Base-by-base conservation (phyloP, 140 eudicot species). In the Cichorium intybus region DNA sequence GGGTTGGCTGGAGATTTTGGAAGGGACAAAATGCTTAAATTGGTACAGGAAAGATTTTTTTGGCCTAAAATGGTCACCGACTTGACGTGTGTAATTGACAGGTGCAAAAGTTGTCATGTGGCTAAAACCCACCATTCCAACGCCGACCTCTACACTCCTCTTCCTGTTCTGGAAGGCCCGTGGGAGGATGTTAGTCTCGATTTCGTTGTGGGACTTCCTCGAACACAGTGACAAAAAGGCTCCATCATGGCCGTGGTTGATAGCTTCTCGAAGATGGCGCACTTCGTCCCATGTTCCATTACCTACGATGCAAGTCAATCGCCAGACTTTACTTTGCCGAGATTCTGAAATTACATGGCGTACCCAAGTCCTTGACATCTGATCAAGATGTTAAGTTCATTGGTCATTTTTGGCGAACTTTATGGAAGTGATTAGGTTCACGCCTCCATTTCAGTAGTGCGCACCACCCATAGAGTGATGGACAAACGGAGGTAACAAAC, bases 1-100 rank as follows among this genome's bases (percentile, higher is more conserved):
- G 35, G 62, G 3, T 6, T 63, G 12, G 54, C 10, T 18, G 73
- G 53, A 2, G 51, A 67, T 21, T 67, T 53, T 67, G 73, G 64
- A 3, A n/a, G 43, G 14, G 23, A 67, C 22, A 53, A 67, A 35
- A 67, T 24, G 4, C 10, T 52, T 51, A 21, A 2, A 1, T 45
- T 35, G 15, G 31, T 54, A 2, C 33, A 34, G 10, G 56, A 45
- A 0, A 3, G 17, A n/a, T 33, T 49, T 10, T 65, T 21, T 65
- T 65, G 71, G 71, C 71, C 48, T 5, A 53, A 18, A 6, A 29
- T 54, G 63, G 22, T 14, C 10, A n/a, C 3, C 2, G 73, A 67
- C 53, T 52, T 57, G 2, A 7, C 4, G 2, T 6, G 22, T 1
- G 8, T 8, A 27, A 15, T 58, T 0, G 46, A 14, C 2, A 0